Percentiles rank a stretch among this genome's conserved stretches.
Conservation (phyloP, 2,329 filamentous ascomycete genomes). For the Epichloe coenophiala region DNA sequence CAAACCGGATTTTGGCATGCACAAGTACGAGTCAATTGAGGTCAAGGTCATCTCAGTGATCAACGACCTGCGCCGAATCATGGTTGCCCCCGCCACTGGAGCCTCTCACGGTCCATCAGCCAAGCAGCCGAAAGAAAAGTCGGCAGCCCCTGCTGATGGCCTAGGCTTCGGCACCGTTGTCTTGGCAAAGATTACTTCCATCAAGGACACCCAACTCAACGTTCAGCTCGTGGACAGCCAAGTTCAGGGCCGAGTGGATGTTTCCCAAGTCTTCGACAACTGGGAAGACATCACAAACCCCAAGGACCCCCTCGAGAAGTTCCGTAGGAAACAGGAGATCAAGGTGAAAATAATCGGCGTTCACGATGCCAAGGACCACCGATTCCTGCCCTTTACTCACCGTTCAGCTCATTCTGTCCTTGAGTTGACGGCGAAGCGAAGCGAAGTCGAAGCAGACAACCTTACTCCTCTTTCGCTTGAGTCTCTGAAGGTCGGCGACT, state of each 20-base stretch:
- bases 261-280: constrained; percentile 77
- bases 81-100: constrained; percentile 36
- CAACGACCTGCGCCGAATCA: constrained; percentile 53
- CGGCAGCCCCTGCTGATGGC: constrained; percentile 45
- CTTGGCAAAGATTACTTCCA: constrained; percentile 65
- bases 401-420: constrained; percentile 69
- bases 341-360: constrained; percentile 69
- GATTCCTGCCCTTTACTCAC: constrained; percentile 84
- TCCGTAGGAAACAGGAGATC: constrained; percentile 57
- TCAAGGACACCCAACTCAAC: constrained; percentile 88
- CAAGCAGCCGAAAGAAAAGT: constrained; percentile 19
- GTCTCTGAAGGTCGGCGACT: constrained; percentile 57
- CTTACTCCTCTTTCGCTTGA: constrained; percentile 51
- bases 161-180: constrained; percentile 58
- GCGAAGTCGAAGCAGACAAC: constrained; percentile 37
- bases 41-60: constrained; percentile 64
- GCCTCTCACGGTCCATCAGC: constrained; percentile 32
- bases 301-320: constrained; percentile 63
- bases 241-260: constrained; percentile 81
- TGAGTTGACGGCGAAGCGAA: constrained; percentile 73
- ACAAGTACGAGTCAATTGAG: constrained; percentile 60
- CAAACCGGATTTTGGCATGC: constrained; percentile 64
- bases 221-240: constrained; percentile 62
- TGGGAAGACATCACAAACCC: constrained; percentile 78
- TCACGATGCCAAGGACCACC: constrained; percentile 80